phyloP scores from a whole-genome alignment of 495 filamentous ascomycete species.

The Talaromyces adpressus region DNA sequence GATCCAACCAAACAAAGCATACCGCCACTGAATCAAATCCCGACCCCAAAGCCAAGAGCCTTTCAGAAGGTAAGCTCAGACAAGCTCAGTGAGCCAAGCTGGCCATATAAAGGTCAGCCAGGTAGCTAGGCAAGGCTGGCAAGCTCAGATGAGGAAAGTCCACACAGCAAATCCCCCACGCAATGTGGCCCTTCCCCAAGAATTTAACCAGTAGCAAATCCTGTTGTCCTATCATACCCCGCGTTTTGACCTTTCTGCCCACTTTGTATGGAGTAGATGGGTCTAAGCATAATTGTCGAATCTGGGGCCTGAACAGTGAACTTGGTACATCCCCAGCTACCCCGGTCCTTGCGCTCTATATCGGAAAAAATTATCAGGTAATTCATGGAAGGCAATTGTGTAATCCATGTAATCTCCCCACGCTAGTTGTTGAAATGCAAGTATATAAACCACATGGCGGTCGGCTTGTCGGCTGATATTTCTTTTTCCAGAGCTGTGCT shows the following conservation, averaged over 20 bases:
- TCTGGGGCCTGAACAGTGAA: not conserved
- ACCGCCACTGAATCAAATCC: not conserved
- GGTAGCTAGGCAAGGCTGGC: not conserved
- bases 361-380: not conserved
- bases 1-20: not conserved
- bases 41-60: not conserved
- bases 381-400: not conserved
- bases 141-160: not conserved
- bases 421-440: not conserved
- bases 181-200: not conserved
- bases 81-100: not conserved
- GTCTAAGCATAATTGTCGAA: not conserved
- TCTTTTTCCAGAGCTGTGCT: not conserved
- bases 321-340: not conserved
- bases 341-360: not conserved
- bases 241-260: constrained; percentile 1
- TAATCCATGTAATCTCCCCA: not conserved
- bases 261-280: not conserved
- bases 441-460: not conserved
- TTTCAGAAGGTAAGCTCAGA: not conserved
- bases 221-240: not conserved
- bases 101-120: not conserved
- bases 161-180: constrained; percentile 1
- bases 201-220: not conserved
- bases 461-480: not conserved